Percentiles rank a stretch among this genome's conserved stretches.
Evolutionary conservation across 148 eudicot genomes (phyloP).

Genomic region (Limonium bicolor): DNA sequence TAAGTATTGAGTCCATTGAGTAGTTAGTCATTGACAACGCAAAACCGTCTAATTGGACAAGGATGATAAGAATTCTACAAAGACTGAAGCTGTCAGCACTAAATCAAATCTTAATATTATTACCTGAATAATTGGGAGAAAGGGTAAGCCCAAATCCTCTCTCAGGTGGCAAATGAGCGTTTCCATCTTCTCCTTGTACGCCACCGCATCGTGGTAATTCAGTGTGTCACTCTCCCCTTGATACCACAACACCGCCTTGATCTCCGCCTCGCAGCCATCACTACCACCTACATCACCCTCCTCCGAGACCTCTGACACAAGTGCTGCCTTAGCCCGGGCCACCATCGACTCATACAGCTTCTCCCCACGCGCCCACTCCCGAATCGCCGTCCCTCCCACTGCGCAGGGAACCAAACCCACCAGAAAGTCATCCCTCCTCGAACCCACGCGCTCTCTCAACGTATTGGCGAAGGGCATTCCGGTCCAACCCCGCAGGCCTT

Average conservation of each 20-base stretch:
- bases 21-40: too few species aligned
- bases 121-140: conserved; percentile 44
- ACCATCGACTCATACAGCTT: conserved; percentile 26
- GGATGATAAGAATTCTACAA: too few species aligned
- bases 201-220: conserved; percentile 19
- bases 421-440: conserved; percentile 24
- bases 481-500: conserved; percentile 50
- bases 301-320: not conserved
- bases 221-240: conserved; percentile 67
- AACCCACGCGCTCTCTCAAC: conserved; percentile 2
- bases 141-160: conserved; percentile 23
- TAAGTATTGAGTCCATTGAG: not conserved
- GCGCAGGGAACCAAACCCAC: conserved; percentile 76
- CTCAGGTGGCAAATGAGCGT: conserved; percentile 31
- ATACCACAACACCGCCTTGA: conserved; percentile 48
- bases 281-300: conserved; percentile 23
- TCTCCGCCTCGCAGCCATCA: too few species aligned
- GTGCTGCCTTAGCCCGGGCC: conserved; percentile 18
- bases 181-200: conserved; percentile 35
- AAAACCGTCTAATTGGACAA: too few species aligned
- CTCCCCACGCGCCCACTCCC: conserved; percentile 40
- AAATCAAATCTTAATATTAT: not conserved
- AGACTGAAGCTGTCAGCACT: too few species aligned
- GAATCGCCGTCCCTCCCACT: conserved; percentile 50
- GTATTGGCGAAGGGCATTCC: conserved; percentile 53